A percentile compares a stretch with the other conserved stretches of the same genome.
Conservation (phyloP, 78 protist species). For the Speleostelium caveatum region DNA sequence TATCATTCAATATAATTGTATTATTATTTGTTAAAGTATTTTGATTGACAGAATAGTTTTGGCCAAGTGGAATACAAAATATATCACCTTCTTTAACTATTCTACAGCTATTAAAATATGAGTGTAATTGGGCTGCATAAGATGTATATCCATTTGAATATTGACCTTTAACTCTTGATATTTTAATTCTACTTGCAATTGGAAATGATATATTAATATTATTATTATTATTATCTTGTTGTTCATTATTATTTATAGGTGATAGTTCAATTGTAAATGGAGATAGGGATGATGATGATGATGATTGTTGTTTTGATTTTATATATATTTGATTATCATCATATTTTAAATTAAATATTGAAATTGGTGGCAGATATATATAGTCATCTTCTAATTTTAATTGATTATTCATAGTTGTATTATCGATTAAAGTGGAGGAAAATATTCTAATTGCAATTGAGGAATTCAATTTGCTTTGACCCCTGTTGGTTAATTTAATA, state of each 20-base stretch:
- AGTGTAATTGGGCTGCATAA: conserved; percentile 19
- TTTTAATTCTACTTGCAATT: conserved; percentile 39
- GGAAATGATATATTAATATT: background rate
- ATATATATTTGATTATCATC: too few relatives aligned
- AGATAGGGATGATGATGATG: background rate
- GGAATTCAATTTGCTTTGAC: background rate
- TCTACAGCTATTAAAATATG: conserved; percentile 27
- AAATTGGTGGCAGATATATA: conserved; percentile 44
- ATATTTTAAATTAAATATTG: conserved; percentile 41
- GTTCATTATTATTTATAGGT: background rate
- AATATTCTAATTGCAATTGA: conserved; percentile 16
- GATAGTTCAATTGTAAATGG: background rate
- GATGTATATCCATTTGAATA: conserved; percentile 52
- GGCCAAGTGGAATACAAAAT: background rate
- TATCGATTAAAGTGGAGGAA: too few relatives aligned
- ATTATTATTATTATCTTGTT: background rate
- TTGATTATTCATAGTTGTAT: background rate
- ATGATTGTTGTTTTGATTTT: too few relatives aligned
- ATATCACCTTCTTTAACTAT: conserved; percentile 44
- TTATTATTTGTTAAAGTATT: background rate
- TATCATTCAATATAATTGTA: background rate
- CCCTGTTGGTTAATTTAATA: conserved; percentile 4
- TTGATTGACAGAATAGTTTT: too few relatives aligned
- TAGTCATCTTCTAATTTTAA: conserved; percentile 10
- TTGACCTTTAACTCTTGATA: conserved; percentile 39